Evolutionary conservation across 805 yeast genomes (phyloP), one percentile per base, ranked within the genome.

Genomic region (Saccharomycopsis microspora): DNA sequence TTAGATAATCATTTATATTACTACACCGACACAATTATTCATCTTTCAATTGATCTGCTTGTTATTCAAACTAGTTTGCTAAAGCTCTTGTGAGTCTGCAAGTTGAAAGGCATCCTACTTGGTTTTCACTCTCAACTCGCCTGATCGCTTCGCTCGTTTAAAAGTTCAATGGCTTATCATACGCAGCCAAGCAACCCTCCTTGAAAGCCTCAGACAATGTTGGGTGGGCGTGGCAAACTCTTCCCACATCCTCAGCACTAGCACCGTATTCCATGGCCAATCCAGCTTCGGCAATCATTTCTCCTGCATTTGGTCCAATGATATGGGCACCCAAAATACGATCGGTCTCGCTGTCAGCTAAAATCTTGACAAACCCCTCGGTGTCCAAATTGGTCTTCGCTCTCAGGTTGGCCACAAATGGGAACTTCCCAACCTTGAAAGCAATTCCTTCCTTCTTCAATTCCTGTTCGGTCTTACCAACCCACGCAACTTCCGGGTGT

Each of bases 401-500:
- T 75, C 99, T 87, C 46, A 98, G 93, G 80, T 93, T 93, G 60
- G 99, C 99, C 61, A 87, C 75, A 74, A 93, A 93, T 66, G 97
- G 96, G 88, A 90, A 93, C 72, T 93, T 93, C 64, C 99, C 99
- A 53, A 85, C 77, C 69, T 83, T 89, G 78, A 84, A 93, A 59
- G 82, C 75, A 67, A 88, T 79, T 58, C 96, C 96, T 59, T 87
- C 87, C 58, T 76, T 89, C 75, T 90, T 89, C 65, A 89, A 77
- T 70, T 89, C 89, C 72, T 89, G 82, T 72, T 93, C 99, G 62
- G 80, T 85, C 70, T 85, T 85, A 59, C 99, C 99, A 58, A 85
- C 96, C 98, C 98, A 93, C 46, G 97, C 97, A 58, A 93, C 96
- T 74, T 93, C 99, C 55, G 99, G 99, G 71, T 88, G 96, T 44